phyloP scores from a whole-genome alignment of 164 flowering plant species.

The Echeveria elegans region DNA sequence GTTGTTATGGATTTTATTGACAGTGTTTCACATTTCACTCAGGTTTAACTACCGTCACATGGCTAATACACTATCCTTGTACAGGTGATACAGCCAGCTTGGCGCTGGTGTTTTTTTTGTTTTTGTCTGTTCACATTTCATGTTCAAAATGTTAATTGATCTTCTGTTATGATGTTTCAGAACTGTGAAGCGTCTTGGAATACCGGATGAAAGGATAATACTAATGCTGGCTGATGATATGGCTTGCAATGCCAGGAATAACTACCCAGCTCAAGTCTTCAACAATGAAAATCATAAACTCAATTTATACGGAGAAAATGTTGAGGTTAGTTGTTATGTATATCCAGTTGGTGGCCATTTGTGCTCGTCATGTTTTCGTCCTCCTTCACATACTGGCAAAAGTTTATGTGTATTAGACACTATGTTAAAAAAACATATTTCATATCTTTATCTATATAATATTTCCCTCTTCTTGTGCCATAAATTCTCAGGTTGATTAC shows the following conservation, averaged over 20 bases:
- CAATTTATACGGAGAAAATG: slow-evolving; percentile 97
- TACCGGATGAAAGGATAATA: slow-evolving; percentile 98
- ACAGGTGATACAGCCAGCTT: slow-evolving; percentile 46
- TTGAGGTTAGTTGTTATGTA: slow-evolving; percentile 49
- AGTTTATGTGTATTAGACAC: no score
- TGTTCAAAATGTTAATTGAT: neutral
- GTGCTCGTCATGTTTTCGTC: neutral
- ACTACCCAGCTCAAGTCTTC: slow-evolving; percentile 95
- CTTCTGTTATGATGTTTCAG: slow-evolving; percentile 23
- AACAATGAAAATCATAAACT: slow-evolving; percentile 94
- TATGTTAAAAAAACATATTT: no score
- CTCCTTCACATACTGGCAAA: no score
- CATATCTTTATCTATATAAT: slow-evolving; percentile 1
- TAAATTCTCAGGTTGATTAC: slow-evolving; percentile 71
- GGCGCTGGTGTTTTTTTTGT: no score
- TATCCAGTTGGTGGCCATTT: neutral
- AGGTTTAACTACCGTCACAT: slow-evolving; percentile 99
- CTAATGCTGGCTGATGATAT: slow-evolving; percentile 98
- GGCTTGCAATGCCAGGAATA: slow-evolving; percentile 98
- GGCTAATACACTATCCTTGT: slow-evolving; percentile 95
- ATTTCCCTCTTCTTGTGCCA: neutral
- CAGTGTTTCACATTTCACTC: slow-evolving; percentile 34
- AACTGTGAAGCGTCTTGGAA: slow-evolving; percentile 91
- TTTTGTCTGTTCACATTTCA: neutral
- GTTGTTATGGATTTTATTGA: slow-evolving; percentile 13